Evolutionary conservation across 768 basidiomycete species (phyloP).

Genomic region (Porphyrellus cyaneotinctus): DNA sequence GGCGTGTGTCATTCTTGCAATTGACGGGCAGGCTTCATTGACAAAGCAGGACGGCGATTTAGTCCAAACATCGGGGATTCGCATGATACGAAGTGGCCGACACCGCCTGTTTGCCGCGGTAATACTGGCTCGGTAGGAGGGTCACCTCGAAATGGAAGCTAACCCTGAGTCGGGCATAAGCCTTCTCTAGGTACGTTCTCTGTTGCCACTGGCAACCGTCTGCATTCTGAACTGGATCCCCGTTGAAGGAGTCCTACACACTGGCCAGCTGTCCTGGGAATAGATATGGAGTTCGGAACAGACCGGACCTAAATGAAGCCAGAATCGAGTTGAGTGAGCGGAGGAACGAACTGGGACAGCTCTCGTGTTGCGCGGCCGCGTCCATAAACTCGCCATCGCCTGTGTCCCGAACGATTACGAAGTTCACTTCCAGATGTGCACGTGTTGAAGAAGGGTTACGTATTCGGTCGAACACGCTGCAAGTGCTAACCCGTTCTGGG

Average conservation of each 20-base stretch:
- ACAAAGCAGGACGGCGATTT: slow-evolving; percentile 20
- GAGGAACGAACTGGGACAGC: slow-evolving; percentile 11
- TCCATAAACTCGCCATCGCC: slow-evolving; percentile 10
- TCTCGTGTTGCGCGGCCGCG: slow-evolving; percentile 16
- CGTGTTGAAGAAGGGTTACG: slow-evolving; percentile 27
- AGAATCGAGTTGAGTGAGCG: slow-evolving; percentile 3
- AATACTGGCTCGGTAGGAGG: slow-evolving; percentile 7
- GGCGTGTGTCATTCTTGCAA: slow-evolving; percentile 8
- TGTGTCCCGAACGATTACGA: slow-evolving; percentile 3
- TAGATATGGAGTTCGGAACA: slow-evolving; percentile 8
- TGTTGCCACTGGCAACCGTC: slow-evolving; percentile 23
- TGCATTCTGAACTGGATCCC: slow-evolving; percentile 26
- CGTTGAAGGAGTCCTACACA: slow-evolving; percentile 8
- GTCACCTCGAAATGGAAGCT: slow-evolving; percentile 4
- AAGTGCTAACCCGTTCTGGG: slow-evolving; percentile 21
- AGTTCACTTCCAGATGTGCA: slow-evolving; percentile 24
- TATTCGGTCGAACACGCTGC: slow-evolving; percentile 22
- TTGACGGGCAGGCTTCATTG: slow-evolving; percentile 4
- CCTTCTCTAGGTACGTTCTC: slow-evolving; percentile 14
- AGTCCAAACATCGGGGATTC: slow-evolving; percentile 23
- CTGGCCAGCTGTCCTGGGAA: background rate
- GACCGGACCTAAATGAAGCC: slow-evolving; percentile 9
- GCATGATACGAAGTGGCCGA: slow-evolving; percentile 10
- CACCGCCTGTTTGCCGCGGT: slow-evolving; percentile 14
- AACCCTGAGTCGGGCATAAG: slow-evolving; percentile 4